Evolutionary conservation across 192 early-diverging fungal species (phyloP).

Genomic region (Mortierella alpina): DNA sequence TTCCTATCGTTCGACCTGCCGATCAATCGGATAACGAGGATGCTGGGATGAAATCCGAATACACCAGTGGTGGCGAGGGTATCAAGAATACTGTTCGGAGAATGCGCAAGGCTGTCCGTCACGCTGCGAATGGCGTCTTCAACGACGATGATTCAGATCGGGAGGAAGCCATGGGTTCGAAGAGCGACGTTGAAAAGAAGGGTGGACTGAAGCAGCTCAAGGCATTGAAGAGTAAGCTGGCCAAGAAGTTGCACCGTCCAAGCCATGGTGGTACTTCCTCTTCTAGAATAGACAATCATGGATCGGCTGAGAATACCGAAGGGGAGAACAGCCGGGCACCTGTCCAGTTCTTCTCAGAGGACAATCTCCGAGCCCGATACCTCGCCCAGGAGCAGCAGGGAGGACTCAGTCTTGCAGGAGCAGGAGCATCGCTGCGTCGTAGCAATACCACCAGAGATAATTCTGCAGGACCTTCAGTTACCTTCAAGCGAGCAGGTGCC

Average conservation of each 20-base stretch:
- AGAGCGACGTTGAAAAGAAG: constrained; percentile 54
- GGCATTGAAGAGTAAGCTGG: constrained; percentile 48
- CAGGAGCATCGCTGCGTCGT: constrained; percentile 40
- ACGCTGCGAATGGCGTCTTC: constrained; percentile 45
- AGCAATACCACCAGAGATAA: constrained; percentile 49
- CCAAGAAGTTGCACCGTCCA: constrained; percentile 47
- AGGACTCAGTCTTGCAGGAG: constrained; percentile 36
- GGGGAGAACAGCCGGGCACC: constrained; percentile 27
- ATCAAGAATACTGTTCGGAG: constrained; percentile 47
- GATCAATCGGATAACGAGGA: constrained; percentile 52
- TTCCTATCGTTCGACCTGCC: constrained; percentile 48
- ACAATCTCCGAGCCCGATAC: constrained; percentile 45
- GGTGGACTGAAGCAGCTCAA: constrained; percentile 52
- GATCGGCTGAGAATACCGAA: constrained; percentile 1
- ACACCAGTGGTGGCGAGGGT: constrained; percentile 50
- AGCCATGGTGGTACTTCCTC: constrained; percentile 29
- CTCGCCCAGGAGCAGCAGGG: constrained; percentile 40
- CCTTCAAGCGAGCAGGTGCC: constrained; percentile 6
- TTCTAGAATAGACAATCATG: constrained; percentile 5
- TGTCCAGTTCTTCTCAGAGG: constrained; percentile 54
- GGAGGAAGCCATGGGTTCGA: constrained; percentile 39
- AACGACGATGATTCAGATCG: constrained; percentile 50
- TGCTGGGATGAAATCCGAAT: constrained; percentile 41
- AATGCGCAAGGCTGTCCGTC: constrained; percentile 43
- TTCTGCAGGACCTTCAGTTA: not conserved